Conservation (phyloP, 2,329 filamentous ascomycete genomes). For the Talaromyces amestolkiae region DNA sequence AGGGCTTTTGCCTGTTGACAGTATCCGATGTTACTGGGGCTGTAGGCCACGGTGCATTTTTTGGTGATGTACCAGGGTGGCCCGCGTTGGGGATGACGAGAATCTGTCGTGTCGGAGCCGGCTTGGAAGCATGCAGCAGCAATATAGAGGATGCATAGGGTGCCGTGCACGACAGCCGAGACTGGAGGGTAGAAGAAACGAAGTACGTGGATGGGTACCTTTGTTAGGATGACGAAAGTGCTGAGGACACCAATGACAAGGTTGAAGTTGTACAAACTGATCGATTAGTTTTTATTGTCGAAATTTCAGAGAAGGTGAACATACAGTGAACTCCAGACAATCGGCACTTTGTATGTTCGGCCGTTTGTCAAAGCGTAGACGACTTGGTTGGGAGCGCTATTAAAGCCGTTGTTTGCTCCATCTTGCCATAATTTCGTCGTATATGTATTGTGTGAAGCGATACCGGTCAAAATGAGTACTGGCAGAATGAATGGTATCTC, state of each 20-base stretch:
- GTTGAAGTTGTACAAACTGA: conserved; percentile 60
- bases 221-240: conserved; percentile 60
- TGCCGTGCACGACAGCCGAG: conserved; percentile 52
- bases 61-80: conserved; percentile 65
- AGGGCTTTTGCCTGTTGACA: conserved; percentile 60
- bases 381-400: conserved; percentile 56
- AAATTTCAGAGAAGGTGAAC: conserved; percentile 20
- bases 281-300: conserved; percentile 1
- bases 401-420: conserved; percentile 61
- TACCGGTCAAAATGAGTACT: conserved; percentile 59
- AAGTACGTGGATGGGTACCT: conserved; percentile 56
- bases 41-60: conserved; percentile 53
- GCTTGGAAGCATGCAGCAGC: conserved; percentile 56
- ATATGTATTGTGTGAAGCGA: conserved; percentile 61
- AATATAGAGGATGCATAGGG: conserved; percentile 54
- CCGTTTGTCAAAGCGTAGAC: conserved; percentile 62
- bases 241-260: conserved; percentile 60
- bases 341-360: conserved; percentile 51
- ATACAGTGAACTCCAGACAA: conserved; percentile 63
- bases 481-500: conserved; percentile 59
- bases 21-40: conserved; percentile 49
- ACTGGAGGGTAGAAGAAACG: conserved; percentile 58
- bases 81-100: conserved; percentile 52
- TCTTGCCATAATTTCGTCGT: conserved; percentile 62
- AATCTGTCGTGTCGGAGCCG: conserved; percentile 58